Evolutionary conservation across 345 rosid species (phyloP), one percentile per base, ranked within the genome.

Genomic region (Linum lewisii): DNA sequence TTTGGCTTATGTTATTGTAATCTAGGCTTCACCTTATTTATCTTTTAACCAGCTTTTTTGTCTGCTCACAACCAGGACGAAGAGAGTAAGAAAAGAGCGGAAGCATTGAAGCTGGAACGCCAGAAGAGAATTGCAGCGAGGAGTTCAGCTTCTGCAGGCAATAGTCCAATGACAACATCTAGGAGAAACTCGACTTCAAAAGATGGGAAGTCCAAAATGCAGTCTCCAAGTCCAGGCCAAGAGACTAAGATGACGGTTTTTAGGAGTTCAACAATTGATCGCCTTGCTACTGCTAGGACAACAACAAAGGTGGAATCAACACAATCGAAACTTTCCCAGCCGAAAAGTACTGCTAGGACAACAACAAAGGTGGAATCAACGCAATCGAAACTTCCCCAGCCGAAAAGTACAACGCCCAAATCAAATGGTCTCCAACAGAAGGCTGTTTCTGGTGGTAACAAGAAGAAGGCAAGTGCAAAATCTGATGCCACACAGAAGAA

Each of bases 51-150:
- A 16, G 37, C 26, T 47, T 9, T n/a, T 24, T 47, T 13, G 29
- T 38, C 26, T 50, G 34, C 59, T 37, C 59, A 29, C n/a, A 42
- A 60, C 42, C 58, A 93, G 99, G 99, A 93, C 78, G 95, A 93
- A 75, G 90, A 85, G 68, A 85, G 70, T 16, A 81, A 77, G 66
- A 93, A 72, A 81, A 85, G 84, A 79, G 81, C 61, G 81, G 97
- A 87, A 76, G 94, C 85, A 72, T 72, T 83, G 68, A 44, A 69
- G 58, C 63, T 81, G 66, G 87, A 85, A 69, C 82, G 99, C 51
- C 97, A 87, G 80, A 87, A 82, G 82, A 87, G 99, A 75, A 93
- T 93, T 51, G 85, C 99, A 24, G 94, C 81, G 76, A 89, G 88
- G 84, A 87, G 94, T 71, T 50, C 80, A 51, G 68, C 72, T 71